A percentile compares a stretch with the other conserved stretches of the same genome.
phyloP scores from a whole-genome alignment of 345 rosid genomes.

The Aurinia saxatilis region DNA sequence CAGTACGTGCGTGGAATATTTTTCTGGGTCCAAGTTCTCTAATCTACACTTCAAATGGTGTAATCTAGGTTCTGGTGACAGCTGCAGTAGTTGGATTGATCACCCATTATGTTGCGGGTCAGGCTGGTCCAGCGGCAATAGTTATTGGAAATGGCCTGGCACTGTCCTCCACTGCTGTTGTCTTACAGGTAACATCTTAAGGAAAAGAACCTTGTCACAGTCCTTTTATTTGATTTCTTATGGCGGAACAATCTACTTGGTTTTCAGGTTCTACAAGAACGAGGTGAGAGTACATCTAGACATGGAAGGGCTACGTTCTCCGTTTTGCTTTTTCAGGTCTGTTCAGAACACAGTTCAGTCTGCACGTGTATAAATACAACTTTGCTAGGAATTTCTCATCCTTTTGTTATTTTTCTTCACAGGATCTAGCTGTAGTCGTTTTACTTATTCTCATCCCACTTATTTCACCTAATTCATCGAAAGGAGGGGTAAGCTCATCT shows the following conservation, averaged over 20 bases:
- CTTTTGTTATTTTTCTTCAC: constrained; percentile 22
- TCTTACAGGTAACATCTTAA: constrained; percentile 58
- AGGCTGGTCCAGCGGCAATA: constrained; percentile 89
- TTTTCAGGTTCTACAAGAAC: constrained; percentile 91
- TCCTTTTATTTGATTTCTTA: not conserved
- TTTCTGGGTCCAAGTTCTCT: constrained; percentile 8
- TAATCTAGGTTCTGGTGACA: constrained; percentile 80
- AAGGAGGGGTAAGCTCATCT: constrained; percentile 86
- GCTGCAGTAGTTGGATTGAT: constrained; percentile 80
- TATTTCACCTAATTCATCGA: constrained; percentile 93
- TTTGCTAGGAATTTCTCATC: constrained; percentile 16
- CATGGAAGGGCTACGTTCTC: constrained; percentile 99
- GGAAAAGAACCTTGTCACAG: not conserved
- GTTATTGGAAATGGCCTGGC: constrained; percentile 98
- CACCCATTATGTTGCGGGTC: constrained; percentile 73
- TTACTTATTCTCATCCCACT: constrained; percentile 97
- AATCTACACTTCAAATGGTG: constrained; percentile 12
- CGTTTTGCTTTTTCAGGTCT: constrained; percentile 94
- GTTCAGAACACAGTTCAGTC: constrained; percentile 8
- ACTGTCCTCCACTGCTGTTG: constrained; percentile 96
- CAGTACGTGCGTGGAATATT: not conserved
- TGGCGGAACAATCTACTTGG: constrained; percentile 2
- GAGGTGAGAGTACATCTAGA: constrained; percentile 98
- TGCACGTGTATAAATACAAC: not conserved
- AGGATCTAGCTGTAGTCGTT: constrained; percentile 99